phyloP scores from a whole-genome alignment of 1,139 yeast genomes.

The Sugiyamaella paludigena region DNA sequence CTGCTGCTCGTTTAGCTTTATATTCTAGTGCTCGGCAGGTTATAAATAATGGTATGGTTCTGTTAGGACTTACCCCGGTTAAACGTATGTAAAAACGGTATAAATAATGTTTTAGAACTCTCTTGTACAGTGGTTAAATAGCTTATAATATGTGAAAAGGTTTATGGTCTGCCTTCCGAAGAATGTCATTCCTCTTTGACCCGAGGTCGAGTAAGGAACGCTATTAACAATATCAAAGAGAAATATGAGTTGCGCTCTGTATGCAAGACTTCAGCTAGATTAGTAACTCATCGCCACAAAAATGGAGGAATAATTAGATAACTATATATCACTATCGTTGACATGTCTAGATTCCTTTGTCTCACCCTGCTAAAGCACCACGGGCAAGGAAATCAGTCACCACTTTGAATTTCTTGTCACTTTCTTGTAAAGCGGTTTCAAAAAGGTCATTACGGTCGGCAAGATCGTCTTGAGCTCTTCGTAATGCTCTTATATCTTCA shows the following conservation, averaged over 20 bases:
- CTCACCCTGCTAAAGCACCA: constrained; percentile 57
- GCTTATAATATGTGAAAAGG: no score
- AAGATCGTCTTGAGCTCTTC: constrained; percentile 58
- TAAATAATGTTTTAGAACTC: background rate
- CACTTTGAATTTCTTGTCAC: constrained; percentile 67
- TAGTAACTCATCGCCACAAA: no score
- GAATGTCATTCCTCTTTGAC: no score
- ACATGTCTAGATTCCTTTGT: background rate
- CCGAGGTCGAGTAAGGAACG: no score
- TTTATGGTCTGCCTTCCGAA: no score
- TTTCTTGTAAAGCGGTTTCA: constrained; percentile 54
- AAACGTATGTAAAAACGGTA: constrained; percentile 75
- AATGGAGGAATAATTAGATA: background rate
- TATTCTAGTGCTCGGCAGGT: constrained; percentile 91
- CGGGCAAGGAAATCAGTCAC: constrained; percentile 80
- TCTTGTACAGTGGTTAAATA: no score
- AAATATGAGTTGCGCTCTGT: no score
- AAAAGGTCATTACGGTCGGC: constrained; percentile 65
- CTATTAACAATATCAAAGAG: no score
- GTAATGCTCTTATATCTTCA: constrained; percentile 60
- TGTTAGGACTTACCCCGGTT: constrained; percentile 94
- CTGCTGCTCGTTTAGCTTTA: constrained; percentile 89
- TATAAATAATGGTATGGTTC: constrained; percentile 82
- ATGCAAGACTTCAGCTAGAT: no score
- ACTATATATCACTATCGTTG: background rate